Base-by-base conservation (phyloP, 2,329 filamentous ascomycete genomes). In the Parascedosporium putredinis region DNA sequence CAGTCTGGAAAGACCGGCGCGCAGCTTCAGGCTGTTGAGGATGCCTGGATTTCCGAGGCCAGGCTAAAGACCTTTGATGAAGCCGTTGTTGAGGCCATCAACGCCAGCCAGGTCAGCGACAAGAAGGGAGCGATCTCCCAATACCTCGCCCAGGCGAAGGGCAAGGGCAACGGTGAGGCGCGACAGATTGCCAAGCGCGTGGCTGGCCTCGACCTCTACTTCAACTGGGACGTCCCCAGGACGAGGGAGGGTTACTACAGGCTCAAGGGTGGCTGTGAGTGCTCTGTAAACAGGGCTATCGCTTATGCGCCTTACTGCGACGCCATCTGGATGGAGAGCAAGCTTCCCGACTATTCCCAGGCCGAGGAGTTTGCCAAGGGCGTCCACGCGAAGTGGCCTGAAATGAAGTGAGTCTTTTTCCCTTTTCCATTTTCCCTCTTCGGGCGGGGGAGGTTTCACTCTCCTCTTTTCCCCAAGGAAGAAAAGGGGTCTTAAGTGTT, bases 281-380 rank as follows among this genome's bases (percentile, higher is more conserved):
- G 87, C 66, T 89, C 90, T 53, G 74, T 97, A 64, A 94, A 93
- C 75, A 82, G 91, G 45, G 91, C 90, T 29, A 72, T 95, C 52
- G 88, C 91, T 5, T 97, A 94, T 63, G 91, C 88, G 0, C 91
- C 93, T 2, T 95, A 94, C 71, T 86, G 85, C 55, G 91, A 97
- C 62, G 82, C 94, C 65, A 95, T 98, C 68, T 98, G 93, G 93
- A 98, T 98, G 93, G 93, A 98, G 79, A 91, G 85, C 72, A 96
- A 95, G 73, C 75, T 95, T 57, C 93, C 93, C 43, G 91, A 97
- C 66, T 97, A 76, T 66, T 76, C 76, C 46, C 93, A 97, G 72
- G 93, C 93, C 22, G 80, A 88, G 72, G 86, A 96, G 63, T 98
- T 98, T 59, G 90, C 93, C 27, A 77, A 86, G 40, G 91, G 93